phyloP scores from a whole-genome alignment of 352 stramenopile species.

The Blastocystis sp. region DNA sequence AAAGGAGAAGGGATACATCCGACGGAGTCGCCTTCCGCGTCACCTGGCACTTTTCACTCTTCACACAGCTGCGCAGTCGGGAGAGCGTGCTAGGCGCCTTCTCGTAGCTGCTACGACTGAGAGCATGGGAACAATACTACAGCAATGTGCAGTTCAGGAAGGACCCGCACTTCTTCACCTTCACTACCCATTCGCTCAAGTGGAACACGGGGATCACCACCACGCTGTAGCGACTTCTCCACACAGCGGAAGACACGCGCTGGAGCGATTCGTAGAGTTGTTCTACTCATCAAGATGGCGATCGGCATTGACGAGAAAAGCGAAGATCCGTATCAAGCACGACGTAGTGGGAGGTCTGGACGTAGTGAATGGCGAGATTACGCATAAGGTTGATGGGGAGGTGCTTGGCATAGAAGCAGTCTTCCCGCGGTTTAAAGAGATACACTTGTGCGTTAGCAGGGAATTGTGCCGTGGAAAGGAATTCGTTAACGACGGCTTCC shows the following conservation, averaged over 20 bases:
- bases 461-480: not conserved
- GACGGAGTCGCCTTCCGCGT: not conserved
- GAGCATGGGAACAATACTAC: not conserved
- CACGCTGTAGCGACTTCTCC: not conserved
- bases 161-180: not conserved
- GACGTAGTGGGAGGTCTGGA: conserved; percentile 28
- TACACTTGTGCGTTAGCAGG: not conserved
- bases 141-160: not conserved
- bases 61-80: not conserved
- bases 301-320: not conserved
- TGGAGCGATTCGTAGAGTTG: not conserved
- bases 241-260: not conserved
- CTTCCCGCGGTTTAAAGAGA: not conserved
- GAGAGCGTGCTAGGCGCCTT: not conserved
- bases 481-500: not conserved
- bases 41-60: not conserved
- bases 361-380: conserved; percentile 30
- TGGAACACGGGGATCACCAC: conserved; percentile 22
- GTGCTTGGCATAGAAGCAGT: not conserved
- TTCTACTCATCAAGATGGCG: not conserved
- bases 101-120: not conserved
- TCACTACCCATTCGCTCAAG: not conserved
- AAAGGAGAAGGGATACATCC: not conserved
- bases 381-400: conserved; percentile 43
- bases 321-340: conserved; percentile 33